Evolutionary conservation across 345 rosid genomes (phyloP).

Genomic region (Carallia pectinifolia): DNA sequence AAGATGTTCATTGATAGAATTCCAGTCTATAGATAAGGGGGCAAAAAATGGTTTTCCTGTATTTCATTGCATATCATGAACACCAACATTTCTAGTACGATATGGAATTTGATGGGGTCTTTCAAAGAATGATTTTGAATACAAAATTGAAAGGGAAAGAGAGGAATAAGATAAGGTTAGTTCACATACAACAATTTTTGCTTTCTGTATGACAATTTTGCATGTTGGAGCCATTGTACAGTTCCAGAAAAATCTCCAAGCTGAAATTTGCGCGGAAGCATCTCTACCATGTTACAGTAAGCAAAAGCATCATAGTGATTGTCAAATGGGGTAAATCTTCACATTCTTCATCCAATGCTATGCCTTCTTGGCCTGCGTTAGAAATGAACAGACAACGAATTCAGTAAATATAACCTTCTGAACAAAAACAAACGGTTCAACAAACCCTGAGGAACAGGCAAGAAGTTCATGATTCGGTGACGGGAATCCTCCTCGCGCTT

Average conservation of each 20-base stretch:
- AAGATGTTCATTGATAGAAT: too few species aligned
- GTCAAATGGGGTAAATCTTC: background rate
- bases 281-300: background rate
- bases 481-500: background rate
- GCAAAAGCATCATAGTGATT: slow-evolving; percentile 8
- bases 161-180: background rate
- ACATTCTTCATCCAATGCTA: slow-evolving; percentile 16
- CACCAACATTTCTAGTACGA: slow-evolving; percentile 6
- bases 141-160: slow-evolving; percentile 7
- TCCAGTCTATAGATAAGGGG: too few species aligned
- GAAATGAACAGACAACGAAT: background rate
- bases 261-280: slow-evolving; percentile 12
- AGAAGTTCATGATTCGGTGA: too few species aligned
- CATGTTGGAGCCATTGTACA: slow-evolving; percentile 15
- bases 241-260: slow-evolving; percentile 12
- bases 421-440: background rate
- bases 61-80: slow-evolving; percentile 18
- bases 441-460: background rate
- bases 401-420: background rate
- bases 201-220: slow-evolving; percentile 17
- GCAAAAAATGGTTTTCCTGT: background rate
- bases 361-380: slow-evolving; percentile 49
- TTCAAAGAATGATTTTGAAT: slow-evolving; percentile 7
- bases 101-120: slow-evolving; percentile 7
- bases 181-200: slow-evolving; percentile 14